Percentiles rank a stretch among this genome's conserved stretches.
Evolutionary conservation across 2,329 filamentous ascomycete species (phyloP).

Genomic region (Capronia americana): DNA sequence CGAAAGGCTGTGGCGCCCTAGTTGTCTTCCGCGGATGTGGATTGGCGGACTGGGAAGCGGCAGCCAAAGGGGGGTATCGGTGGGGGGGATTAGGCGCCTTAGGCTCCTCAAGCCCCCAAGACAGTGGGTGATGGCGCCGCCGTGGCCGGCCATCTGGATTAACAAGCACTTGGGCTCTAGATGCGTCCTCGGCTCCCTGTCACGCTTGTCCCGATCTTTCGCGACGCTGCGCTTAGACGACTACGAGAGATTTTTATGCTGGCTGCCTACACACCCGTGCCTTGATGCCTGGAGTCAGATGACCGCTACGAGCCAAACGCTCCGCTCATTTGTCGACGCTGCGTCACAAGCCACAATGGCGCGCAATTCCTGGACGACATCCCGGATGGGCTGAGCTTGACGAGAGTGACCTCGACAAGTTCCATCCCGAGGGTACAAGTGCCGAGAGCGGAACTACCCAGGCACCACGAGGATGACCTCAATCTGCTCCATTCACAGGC

Average conservation of each 20-base stretch:
- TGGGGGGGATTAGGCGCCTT: slow-evolving; percentile 1
- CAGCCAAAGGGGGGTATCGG: slow-evolving; percentile 9
- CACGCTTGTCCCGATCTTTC: slow-evolving; percentile 24
- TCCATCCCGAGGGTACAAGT: not conserved
- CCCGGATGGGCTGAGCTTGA: not conserved
- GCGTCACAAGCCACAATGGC: slow-evolving; percentile 16
- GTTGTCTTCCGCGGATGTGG: not conserved
- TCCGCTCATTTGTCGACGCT: slow-evolving; percentile 10
- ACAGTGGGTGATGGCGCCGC: slow-evolving; percentile 5
- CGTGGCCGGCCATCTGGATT: slow-evolving; percentile 8
- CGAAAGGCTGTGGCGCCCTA: slow-evolving; percentile 14
- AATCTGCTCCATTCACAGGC: not conserved
- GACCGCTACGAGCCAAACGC: slow-evolving; percentile 7
- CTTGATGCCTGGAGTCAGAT: slow-evolving; percentile 28
- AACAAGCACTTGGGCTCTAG: slow-evolving; percentile 11
- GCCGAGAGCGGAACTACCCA: not conserved
- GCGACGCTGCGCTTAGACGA: not conserved
- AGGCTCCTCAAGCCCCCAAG: slow-evolving; percentile 3
- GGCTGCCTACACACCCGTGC: slow-evolving; percentile 16
- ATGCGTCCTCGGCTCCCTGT: slow-evolving; percentile 7
- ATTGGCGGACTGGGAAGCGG: slow-evolving; percentile 6
- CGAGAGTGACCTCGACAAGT: not conserved
- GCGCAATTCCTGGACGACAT: not conserved
- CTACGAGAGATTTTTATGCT: slow-evolving; percentile 18
- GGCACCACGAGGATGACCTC: slow-evolving; percentile 10